Evolutionary conservation across 768 basidiomycete genomes (phyloP).

Genomic region (Mycena kentingensis): DNA sequence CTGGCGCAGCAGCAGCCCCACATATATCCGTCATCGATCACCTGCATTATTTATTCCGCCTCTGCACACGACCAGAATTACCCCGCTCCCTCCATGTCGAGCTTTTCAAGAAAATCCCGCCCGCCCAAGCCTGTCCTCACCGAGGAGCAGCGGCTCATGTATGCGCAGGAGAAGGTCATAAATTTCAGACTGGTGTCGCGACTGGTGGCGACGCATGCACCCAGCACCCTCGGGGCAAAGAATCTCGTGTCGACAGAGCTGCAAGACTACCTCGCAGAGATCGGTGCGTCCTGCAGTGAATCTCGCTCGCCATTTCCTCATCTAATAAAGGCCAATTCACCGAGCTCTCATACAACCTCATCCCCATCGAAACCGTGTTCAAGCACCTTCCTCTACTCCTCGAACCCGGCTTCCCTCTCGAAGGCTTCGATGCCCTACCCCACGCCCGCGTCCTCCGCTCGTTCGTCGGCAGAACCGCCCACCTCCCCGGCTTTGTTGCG

Average conservation of each 20-base stretch:
- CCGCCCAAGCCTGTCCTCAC: constrained; percentile 32
- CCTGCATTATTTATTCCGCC: not conserved
- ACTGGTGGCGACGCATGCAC: constrained; percentile 48
- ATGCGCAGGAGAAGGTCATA: constrained; percentile 50
- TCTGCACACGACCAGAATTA: not conserved
- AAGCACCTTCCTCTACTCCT: constrained; percentile 40
- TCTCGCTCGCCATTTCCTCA: constrained; percentile 4
- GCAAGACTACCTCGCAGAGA: constrained; percentile 43
- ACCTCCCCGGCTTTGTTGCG: constrained; percentile 49
- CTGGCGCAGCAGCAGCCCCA: too few relatives aligned
- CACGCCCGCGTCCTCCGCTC: constrained; percentile 37
- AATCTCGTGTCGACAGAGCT: constrained; percentile 44
- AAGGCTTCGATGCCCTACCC: constrained; percentile 44
- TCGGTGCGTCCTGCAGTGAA: constrained; percentile 34
- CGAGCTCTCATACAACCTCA: constrained; percentile 48
- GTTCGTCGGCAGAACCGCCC: constrained; percentile 44
- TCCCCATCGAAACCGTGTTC: constrained; percentile 47
- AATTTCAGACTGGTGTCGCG: constrained; percentile 60
- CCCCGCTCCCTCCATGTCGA: not conserved
- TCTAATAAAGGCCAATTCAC: constrained; percentile 51
- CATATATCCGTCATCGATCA: not conserved
- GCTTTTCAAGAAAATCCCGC: not conserved
- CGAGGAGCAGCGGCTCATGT: constrained; percentile 49
- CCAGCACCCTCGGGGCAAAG: constrained; percentile 39
- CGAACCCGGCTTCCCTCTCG: constrained; percentile 50